phyloP scores from a whole-genome alignment of 1,284 basidiomycete genomes.

The Puccinia triticina region DNA sequence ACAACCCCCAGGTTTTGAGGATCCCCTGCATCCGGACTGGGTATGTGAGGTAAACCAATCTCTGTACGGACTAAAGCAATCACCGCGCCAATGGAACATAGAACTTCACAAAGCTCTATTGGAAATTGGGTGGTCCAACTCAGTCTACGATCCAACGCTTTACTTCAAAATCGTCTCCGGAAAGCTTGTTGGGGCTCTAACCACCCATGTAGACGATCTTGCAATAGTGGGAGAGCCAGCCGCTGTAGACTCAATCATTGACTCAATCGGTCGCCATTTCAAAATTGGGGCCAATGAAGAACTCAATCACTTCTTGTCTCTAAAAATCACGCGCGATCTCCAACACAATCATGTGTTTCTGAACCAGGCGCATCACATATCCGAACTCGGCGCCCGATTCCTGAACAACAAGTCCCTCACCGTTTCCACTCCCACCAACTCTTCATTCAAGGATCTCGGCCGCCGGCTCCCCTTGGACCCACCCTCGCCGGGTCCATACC shows the following conservation, averaged over 20 bases:
- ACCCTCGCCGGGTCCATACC: too few species aligned
- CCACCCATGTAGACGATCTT: not conserved
- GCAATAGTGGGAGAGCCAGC: not conserved
- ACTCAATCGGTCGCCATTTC: not conserved
- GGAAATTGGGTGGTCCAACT: not conserved
- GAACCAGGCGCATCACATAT: not conserved
- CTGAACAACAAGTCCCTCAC: not conserved
- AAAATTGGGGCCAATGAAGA: not conserved
- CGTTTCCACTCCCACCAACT: not conserved
- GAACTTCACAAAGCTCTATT: slow-evolving; percentile 8
- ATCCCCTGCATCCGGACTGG: not conserved
- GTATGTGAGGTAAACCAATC: not conserved
- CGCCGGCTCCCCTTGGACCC: not conserved
- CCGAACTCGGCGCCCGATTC: not conserved
- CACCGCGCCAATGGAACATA: slow-evolving; percentile 19
- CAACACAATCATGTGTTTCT: not conserved
- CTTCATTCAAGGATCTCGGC: not conserved
- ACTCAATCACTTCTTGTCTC: not conserved
- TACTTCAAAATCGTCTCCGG: not conserved
- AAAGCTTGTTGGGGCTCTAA: not conserved
- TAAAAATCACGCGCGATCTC: not conserved
- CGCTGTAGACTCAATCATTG: not conserved
- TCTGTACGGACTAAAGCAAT: slow-evolving; percentile 32
- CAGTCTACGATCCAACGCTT: not conserved
- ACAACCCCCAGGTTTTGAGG: slow-evolving; percentile 19